A percentile compares a stretch with the other conserved stretches of the same genome.
Conservation (phyloP, 345 rosid genomes). For the Heritiera littoralis region DNA sequence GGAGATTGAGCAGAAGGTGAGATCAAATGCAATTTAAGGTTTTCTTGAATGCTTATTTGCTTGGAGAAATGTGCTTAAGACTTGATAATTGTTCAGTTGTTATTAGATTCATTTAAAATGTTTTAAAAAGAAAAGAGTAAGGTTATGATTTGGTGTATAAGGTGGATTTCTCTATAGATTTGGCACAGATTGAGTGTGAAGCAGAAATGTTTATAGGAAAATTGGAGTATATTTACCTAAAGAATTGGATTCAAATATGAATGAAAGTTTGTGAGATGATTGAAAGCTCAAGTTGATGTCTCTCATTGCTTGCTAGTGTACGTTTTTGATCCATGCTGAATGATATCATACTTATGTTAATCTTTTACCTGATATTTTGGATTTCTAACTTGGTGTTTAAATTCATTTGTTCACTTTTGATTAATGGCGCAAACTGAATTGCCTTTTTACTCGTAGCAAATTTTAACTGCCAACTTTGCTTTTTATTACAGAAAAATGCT, state of each 20-base stretch:
- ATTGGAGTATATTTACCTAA: background rate
- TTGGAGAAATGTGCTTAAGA: slow-evolving; percentile 1
- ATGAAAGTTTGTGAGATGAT: background rate
- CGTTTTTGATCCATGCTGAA: background rate
- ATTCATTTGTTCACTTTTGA: background rate
- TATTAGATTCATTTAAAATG: background rate
- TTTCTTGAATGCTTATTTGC: slow-evolving; percentile 8
- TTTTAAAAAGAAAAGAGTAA: background rate
- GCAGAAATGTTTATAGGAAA: background rate
- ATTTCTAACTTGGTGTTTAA: background rate
- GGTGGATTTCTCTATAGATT: background rate
- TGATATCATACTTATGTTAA: background rate
- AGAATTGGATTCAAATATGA: background rate
- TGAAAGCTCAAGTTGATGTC: background rate
- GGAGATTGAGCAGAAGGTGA: slow-evolving; percentile 96
- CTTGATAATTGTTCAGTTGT: background rate
- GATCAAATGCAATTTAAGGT: background rate
- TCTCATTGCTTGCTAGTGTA: too few relatives aligned
- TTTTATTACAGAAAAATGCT: background rate
- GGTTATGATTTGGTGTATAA: background rate
- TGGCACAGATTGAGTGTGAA: background rate
- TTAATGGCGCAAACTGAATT: background rate
- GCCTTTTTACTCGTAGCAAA: background rate
- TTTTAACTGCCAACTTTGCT: background rate
- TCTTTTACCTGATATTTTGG: background rate